Evolutionary conservation across 2,329 filamentous ascomycete genomes (phyloP).

Genomic region (Gremmenia infestans): DNA sequence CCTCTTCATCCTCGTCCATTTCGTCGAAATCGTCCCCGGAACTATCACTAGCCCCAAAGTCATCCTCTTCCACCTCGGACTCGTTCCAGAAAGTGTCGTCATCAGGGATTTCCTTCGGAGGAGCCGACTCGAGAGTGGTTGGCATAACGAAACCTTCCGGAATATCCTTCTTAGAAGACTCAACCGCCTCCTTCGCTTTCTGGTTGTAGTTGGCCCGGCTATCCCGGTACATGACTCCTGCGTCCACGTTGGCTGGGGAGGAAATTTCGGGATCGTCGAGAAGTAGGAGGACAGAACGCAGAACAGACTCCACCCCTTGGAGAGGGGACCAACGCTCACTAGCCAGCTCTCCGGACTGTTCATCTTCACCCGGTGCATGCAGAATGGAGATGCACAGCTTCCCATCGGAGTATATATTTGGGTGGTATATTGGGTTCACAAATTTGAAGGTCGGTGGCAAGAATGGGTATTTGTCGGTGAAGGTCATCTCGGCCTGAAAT

Average conservation of each 20-base stretch:
- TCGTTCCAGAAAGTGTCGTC: conserved; percentile 82
- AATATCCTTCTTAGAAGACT: conserved; percentile 71
- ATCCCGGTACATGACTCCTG: conserved; percentile 79
- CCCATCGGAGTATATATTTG: conserved; percentile 89
- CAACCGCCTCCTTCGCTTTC: conserved; percentile 64
- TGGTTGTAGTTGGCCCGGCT: conserved; percentile 63
- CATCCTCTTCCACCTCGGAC: conserved; percentile 63
- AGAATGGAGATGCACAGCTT: conserved; percentile 95
- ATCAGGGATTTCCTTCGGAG: conserved; percentile 59
- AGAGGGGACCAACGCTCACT: conserved; percentile 92
- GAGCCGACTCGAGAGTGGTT: conserved; percentile 58
- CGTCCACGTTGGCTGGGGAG: conserved; percentile 92
- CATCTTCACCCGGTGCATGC: conserved; percentile 85
- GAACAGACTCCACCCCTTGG: conserved; percentile 89
- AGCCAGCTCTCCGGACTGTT: conserved; percentile 84
- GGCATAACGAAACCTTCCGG: conserved; percentile 80
- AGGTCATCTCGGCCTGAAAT: conserved; percentile 71
- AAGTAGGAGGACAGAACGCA: conserved; percentile 86
- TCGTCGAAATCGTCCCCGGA: conserved; percentile 54
- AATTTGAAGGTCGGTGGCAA: conserved; percentile 87
- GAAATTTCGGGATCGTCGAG: conserved; percentile 92
- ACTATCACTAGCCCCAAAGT: conserved; percentile 71
- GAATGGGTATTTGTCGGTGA: conserved; percentile 85
- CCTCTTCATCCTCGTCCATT: conserved; percentile 54
- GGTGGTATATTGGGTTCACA: conserved; percentile 73